Percentiles rank a stretch among this genome's conserved stretches.
phyloP scores from a whole-genome alignment of 148 eudicot species.

The Camellia lanceoleosa region DNA sequence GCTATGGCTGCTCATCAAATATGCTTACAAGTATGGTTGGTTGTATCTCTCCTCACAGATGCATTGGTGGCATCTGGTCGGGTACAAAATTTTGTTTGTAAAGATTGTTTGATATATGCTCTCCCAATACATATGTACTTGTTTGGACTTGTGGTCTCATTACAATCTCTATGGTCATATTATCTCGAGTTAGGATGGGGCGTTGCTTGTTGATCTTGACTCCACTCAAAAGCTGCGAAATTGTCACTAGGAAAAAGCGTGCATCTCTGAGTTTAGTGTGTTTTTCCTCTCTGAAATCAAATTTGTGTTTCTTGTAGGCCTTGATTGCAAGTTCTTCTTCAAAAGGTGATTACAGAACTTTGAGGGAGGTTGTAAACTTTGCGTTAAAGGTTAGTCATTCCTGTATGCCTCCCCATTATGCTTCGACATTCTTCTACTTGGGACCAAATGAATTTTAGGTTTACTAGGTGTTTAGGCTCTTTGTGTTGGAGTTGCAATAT shows the following conservation, averaged over 20 bases:
- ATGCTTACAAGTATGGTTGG: slow-evolving; percentile 79
- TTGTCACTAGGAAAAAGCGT: not conserved
- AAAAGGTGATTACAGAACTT: slow-evolving; percentile 56
- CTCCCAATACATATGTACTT: not conserved
- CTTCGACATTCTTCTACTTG: not conserved
- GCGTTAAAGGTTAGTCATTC: slow-evolving; percentile 54
- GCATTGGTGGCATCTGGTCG: slow-evolving; percentile 88
- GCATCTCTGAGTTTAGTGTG: not conserved
- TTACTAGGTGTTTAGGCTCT: slow-evolving; percentile 7
- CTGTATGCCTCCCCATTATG: not conserved
- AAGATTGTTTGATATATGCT: slow-evolving; percentile 2
- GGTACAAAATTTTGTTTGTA: slow-evolving; percentile 35
- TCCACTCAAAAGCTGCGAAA: not conserved
- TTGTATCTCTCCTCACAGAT: slow-evolving; percentile 79
- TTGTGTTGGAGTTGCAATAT: slow-evolving; percentile 1
- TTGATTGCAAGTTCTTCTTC: slow-evolving; percentile 77
- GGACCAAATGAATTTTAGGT: not conserved
- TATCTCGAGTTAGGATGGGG: slow-evolving; percentile 2
- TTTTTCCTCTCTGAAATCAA: not conserved
- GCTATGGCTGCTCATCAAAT: slow-evolving; percentile 87
- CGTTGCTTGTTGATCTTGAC: not conserved
- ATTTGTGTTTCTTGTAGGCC: slow-evolving; percentile 46
- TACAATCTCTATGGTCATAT: not conserved
- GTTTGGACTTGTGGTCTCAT: not conserved
- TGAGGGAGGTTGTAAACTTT: slow-evolving; percentile 70